phyloP scores from a whole-genome alignment of 2,329 filamentous ascomycete species.

The Penicillium sp. region DNA sequence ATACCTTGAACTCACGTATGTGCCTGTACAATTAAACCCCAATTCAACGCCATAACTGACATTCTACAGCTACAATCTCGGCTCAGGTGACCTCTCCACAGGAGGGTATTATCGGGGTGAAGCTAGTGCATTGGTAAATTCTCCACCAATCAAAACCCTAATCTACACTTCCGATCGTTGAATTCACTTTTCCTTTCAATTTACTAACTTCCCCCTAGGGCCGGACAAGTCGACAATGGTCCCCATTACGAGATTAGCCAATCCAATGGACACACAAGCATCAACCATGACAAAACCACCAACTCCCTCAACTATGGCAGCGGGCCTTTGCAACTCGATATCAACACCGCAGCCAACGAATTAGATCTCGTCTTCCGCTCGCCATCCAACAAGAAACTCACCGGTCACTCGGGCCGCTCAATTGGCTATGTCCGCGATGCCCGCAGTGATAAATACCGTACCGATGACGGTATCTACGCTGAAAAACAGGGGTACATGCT shows the following conservation, averaged over 20 bases:
- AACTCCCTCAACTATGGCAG: conserved; percentile 33
- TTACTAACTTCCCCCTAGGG: conserved; percentile 24
- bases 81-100: conserved; percentile 36
- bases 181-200: not conserved
- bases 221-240: conserved; percentile 36
- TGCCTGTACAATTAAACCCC: not conserved
- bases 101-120: conserved; percentile 42
- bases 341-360: conserved; percentile 38
- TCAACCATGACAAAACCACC: conserved; percentile 24
- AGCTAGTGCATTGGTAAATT: conserved; percentile 38
- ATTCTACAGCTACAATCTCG: conserved; percentile 33
- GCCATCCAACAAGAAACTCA: conserved; percentile 30
- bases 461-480: conserved; percentile 38
- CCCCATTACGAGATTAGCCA: conserved; percentile 36
- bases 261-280: conserved; percentile 28
- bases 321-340: conserved; percentile 32
- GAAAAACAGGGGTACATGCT: conserved; percentile 43
- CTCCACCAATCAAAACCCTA: not conserved
- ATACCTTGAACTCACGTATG: conserved; percentile 41
- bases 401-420: conserved; percentile 40
- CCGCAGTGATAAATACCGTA: conserved; percentile 32
- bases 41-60: not conserved
- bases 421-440: conserved; percentile 41
- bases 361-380: conserved; percentile 31
- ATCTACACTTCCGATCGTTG: not conserved